Evolutionary conservation across 2,329 filamentous ascomycete genomes (phyloP).

Genomic region (Phialocephala subalpina): DNA sequence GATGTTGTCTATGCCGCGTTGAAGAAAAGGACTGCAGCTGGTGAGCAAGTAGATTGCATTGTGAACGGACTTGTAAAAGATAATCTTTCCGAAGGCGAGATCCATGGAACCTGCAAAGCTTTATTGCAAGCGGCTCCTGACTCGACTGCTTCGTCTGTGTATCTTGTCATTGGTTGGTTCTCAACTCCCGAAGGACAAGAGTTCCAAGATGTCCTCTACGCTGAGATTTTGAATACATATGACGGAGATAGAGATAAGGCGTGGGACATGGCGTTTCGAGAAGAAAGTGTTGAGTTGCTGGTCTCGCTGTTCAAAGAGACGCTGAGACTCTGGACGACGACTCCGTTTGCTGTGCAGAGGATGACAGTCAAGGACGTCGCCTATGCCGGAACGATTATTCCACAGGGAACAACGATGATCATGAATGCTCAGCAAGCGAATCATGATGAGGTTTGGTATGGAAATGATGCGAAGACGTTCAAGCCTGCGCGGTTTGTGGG

Average conservation of each 20-base stretch:
- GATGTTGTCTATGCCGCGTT: conserved; percentile 21
- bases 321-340: conserved; percentile 33
- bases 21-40: conserved; percentile 19
- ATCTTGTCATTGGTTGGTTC: conserved; percentile 36
- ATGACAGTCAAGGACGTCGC: conserved; percentile 31
- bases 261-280: conserved; percentile 38
- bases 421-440: conserved; percentile 40
- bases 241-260: conserved; percentile 33
- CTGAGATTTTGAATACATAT: conserved; percentile 34
- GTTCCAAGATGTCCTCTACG: conserved; percentile 29
- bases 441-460: conserved; percentile 35
- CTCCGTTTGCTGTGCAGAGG: conserved; percentile 34
- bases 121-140: conserved; percentile 39
- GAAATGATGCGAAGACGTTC: conserved; percentile 34
- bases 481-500: conserved; percentile 35
- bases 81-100: conserved; percentile 35
- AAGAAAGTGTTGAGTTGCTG: conserved; percentile 36
- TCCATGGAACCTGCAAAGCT: conserved; percentile 38
- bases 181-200: conserved; percentile 31
- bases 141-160: conserved; percentile 36
- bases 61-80: conserved; percentile 28
- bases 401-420: conserved; percentile 37
- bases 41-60: conserved; percentile 25
- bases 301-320: conserved; percentile 38
- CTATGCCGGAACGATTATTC: conserved; percentile 30